These are phyloP conservation scores for Entonaema liquescens DNA, from an alignment of 495 filamentous ascomycete species.

Conservation along the genomic window DNA sequence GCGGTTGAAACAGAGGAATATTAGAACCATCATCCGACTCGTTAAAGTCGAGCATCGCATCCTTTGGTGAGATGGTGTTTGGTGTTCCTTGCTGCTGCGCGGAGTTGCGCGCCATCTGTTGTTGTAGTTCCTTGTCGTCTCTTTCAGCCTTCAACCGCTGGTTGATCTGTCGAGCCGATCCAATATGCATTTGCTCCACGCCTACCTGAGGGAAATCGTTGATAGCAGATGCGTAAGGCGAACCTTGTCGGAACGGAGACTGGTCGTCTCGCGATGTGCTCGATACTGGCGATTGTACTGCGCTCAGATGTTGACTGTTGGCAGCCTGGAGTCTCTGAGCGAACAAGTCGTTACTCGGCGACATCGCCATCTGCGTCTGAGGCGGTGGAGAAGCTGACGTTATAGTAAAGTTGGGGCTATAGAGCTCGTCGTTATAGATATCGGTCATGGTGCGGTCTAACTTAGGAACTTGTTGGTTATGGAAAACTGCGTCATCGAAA, in stretches of 20 bases:
- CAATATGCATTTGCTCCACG: conserved; percentile 55
- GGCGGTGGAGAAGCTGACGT: conserved; percentile 60
- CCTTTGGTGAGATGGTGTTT: conserved; percentile 96
- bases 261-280: conserved; percentile 66
- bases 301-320: conserved; percentile 74
- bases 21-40: conserved; percentile 73
- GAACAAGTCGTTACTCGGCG: conserved; percentile 71
- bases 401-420: conserved; percentile 69
- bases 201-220: conserved; percentile 54
- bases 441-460: conserved; percentile 88
- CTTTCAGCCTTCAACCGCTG: conserved; percentile 68
- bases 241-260: conserved; percentile 84
- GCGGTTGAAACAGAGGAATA: conserved; percentile 73
- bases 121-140: conserved; percentile 62
- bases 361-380: conserved; percentile 57
- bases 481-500: conserved; percentile 58
- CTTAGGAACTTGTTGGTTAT: conserved; percentile 72
- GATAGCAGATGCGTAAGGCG: conserved; percentile 66
- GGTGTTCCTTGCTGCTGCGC: conserved; percentile 61
- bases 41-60: conserved; percentile 85
- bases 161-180: conserved; percentile 66
- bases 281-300: conserved; percentile 57
- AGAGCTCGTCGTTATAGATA: conserved; percentile 84
- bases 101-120: conserved; percentile 57
- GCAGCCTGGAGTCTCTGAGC: conserved; percentile 79